Evolutionary conservation across 352 stramenopile species (phyloP), one percentile per base, ranked within the genome.

Genomic region (Globisporangium rhizosaccharum): DNA sequence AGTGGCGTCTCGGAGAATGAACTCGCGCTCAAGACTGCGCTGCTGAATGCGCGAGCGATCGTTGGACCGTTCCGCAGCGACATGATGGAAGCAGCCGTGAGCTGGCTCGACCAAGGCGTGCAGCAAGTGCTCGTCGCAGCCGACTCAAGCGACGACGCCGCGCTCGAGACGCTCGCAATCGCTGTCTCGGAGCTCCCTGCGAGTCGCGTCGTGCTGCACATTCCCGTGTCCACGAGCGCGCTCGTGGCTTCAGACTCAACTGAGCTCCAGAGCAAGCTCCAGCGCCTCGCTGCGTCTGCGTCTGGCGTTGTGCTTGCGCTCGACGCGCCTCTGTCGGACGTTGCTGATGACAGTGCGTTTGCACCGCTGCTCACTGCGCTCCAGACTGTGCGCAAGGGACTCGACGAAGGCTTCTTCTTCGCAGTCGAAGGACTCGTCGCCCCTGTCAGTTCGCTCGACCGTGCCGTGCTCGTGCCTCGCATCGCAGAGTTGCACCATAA

Each of bases 81-180:
- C 11, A 89, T 85, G 70, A 74, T 90, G 18, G 79, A 83, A 11
- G 51, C 56, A 6, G 62, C 86, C 2, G 69, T 74, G 51, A 62
- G 51, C 37, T 94, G 82, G 82, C 71, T 94, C 45, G 79, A 94
- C 50, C 67, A 94, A 25, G 81, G 84, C 11, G 54, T 75, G 1
- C 45, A 63, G 3, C 81, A 82, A 45, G 76, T 86, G 51, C 61
- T 94, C 25, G 69, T 94, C 23, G 61, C 76, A 3, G 75, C 70
- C 17, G 58, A 64, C 2, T 78, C 69, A 14, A 75, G 51, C 28
- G 68, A 85, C 26, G 76, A 89, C 44, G 57, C 49, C 10, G 75
- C 79, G 26, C 53, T 89, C 26, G 70, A 82, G 63, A 68, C 64
- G 25, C 67, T 88, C 15, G 80, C 65, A 15, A 65, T 70, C 6